Percentiles rank a stretch among this genome's conserved stretches.
Conservation (phyloP, 2,329 filamentous ascomycete genomes). For the Colletotrichum tropicicola region DNA sequence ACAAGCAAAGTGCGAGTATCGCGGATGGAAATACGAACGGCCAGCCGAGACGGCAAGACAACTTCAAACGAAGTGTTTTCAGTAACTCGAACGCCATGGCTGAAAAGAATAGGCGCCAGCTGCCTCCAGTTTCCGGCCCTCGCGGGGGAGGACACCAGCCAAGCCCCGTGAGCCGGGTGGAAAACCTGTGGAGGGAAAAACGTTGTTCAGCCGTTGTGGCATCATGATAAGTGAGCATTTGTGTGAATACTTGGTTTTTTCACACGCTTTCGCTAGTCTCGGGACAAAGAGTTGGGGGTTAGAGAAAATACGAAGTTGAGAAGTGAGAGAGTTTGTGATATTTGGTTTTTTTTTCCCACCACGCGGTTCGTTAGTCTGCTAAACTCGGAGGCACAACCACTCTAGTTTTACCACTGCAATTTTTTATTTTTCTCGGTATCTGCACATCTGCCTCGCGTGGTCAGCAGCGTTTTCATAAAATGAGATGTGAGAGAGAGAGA, state of each 20-base stretch:
- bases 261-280: background rate
- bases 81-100: background rate
- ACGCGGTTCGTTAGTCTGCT: background rate
- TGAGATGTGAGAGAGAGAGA: background rate
- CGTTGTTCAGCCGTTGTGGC: background rate
- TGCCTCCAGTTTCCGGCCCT: too few species aligned
- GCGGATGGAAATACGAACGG: too few species aligned
- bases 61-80: background rate
- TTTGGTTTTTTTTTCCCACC: background rate
- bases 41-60: background rate
- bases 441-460: constrained; percentile 11
- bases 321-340: background rate
- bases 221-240: background rate
- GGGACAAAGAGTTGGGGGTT: background rate
- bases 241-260: background rate
- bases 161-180: background rate
- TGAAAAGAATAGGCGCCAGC: too few species aligned
- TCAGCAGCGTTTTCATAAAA: background rate
- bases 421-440: constrained; percentile 14
- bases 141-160: background rate
- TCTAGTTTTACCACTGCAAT: background rate
- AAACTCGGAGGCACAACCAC: too few species aligned
- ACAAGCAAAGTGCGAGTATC: too few species aligned
- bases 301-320: background rate
- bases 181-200: background rate